These are phyloP conservation scores for Didymella sp. DNA, from an alignment of 2,329 filamentous ascomycete genomes.

Conservation along the genomic window DNA sequence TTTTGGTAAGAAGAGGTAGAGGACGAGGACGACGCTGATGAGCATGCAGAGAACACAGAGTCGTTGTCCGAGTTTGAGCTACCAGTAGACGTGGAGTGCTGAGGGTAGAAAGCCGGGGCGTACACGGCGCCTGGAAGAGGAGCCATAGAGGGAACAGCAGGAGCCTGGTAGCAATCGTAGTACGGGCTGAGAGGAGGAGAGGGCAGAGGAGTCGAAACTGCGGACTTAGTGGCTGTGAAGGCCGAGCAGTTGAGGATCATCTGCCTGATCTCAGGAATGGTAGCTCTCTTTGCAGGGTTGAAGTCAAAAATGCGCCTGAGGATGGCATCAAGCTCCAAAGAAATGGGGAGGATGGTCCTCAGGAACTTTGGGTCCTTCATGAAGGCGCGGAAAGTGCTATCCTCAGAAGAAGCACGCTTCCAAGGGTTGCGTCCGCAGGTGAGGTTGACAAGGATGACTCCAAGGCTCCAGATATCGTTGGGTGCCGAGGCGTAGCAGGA, in stretches of 20 bases:
- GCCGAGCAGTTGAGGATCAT: conserved; percentile 77
- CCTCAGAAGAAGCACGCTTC: conserved; percentile 93
- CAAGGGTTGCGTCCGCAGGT: conserved; percentile 98
- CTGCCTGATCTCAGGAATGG: conserved; percentile 77
- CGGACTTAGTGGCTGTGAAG: conserved; percentile 67
- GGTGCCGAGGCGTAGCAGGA: conserved; percentile 88
- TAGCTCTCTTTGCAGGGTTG: conserved; percentile 82
- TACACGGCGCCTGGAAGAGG: conserved; percentile 43
- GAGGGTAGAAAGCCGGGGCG: conserved; percentile 36
- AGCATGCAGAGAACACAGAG: conserved; percentile 51
- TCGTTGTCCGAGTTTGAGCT: conserved; percentile 51
- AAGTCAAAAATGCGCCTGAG: conserved; percentile 86
- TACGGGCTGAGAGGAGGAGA: conserved; percentile 54
- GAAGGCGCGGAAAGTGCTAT: conserved; percentile 93
- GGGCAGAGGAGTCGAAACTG: conserved; percentile 51
- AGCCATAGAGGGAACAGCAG: conserved; percentile 39
- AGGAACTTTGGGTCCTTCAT: conserved; percentile 85
- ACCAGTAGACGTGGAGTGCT: conserved; percentile 46
- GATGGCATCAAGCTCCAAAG: conserved; percentile 87
- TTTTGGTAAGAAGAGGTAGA: conserved; percentile 47
- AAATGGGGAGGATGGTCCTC: conserved; percentile 89
- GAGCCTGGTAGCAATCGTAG: conserved; percentile 41
- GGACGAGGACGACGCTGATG: conserved; percentile 47
- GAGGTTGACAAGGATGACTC: conserved; percentile 95
- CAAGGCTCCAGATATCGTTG: conserved; percentile 98